Evolutionary conservation across 805 yeast genomes (phyloP).

Genomic region (Ogataea methylovora): DNA sequence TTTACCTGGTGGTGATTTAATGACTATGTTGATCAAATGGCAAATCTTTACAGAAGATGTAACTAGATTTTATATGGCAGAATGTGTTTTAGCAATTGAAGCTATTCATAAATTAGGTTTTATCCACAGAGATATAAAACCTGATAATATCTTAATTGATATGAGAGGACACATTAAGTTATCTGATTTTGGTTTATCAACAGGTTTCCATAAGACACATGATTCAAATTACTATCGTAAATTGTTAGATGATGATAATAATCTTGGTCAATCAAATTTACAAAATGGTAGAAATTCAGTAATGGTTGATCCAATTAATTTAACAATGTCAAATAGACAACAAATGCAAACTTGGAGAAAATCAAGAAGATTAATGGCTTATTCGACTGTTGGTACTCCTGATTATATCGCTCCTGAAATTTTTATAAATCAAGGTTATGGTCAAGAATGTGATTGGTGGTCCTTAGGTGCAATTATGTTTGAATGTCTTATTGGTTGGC

Average conservation of each 20-base stretch:
- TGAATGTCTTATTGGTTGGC: slow-evolving; percentile 95
- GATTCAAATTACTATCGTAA: slow-evolving; percentile 83
- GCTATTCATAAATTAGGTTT: slow-evolving; percentile 90
- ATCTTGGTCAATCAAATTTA: slow-evolving; percentile 11
- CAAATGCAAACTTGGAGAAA: slow-evolving; percentile 97
- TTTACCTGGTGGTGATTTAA: slow-evolving; percentile 77
- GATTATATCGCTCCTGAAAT: slow-evolving; percentile 96
- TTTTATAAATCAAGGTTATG: slow-evolving; percentile 87
- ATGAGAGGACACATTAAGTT: slow-evolving; percentile 58
- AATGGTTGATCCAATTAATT: slow-evolving; percentile 89
- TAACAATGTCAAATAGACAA: slow-evolving; percentile 91
- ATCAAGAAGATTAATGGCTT: slow-evolving; percentile 86
- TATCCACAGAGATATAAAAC: slow-evolving; percentile 96
- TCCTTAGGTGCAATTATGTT: slow-evolving; percentile 94
- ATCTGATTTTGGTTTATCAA: slow-evolving; percentile 72
- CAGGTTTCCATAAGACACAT: slow-evolving; percentile 92
- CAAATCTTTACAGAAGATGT: slow-evolving; percentile 91
- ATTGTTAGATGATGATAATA: slow-evolving; percentile 57
- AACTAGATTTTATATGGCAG: slow-evolving; percentile 90
- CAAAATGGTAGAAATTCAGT: slow-evolving; percentile 61
- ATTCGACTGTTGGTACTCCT: slow-evolving; percentile 94
- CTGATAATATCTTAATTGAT: slow-evolving; percentile 78
- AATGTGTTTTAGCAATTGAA: slow-evolving; percentile 90
- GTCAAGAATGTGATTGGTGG: slow-evolving; percentile 99
- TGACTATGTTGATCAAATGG: slow-evolving; percentile 95